Conservation (phyloP, 2,329 filamentous ascomycete genomes). For the Colletotrichum tamarilloi region DNA sequence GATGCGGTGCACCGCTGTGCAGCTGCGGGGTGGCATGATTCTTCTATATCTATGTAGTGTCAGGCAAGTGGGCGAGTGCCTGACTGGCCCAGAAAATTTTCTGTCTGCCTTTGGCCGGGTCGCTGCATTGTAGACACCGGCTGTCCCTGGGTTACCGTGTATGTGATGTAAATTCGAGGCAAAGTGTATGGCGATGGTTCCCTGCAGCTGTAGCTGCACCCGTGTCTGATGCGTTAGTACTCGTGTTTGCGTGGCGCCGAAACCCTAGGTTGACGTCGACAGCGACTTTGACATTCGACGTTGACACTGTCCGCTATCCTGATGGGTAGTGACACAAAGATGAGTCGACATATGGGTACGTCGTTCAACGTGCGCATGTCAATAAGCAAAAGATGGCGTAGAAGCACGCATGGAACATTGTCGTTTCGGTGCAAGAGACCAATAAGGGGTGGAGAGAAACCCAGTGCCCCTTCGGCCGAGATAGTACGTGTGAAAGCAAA, state of each 20-base stretch:
- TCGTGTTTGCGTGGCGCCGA: background rate
- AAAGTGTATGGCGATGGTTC: background rate
- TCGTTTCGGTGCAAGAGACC: background rate
- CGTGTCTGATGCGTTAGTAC: background rate
- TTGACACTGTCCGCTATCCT: conserved; percentile 7
- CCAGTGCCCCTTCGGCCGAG: background rate
- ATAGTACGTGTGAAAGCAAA: background rate
- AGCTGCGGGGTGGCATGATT: conserved; percentile 31
- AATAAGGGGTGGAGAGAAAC: background rate
- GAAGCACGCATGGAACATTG: conserved; percentile 2
- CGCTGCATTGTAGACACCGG: background rate
- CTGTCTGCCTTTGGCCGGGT: background rate
- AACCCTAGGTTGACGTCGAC: conserved; percentile 10
- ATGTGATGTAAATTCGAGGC: background rate
- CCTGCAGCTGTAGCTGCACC: background rate
- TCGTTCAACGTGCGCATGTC: conserved; percentile 16
- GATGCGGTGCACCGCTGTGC: conserved; percentile 12
- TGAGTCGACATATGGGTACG: conserved; percentile 19
- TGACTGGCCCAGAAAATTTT: background rate
- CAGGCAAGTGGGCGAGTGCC: conserved; percentile 9
- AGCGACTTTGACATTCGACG: conserved; percentile 3
- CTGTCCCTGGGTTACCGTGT: background rate
- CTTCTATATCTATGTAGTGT: conserved; percentile 2
- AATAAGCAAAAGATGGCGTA: conserved; percentile 23
- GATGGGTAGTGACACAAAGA: conserved; percentile 10